Percentiles rank a stretch among this genome's conserved stretches.
These are phyloP conservation scores for Phytomonas serpens DNA, from an alignment of 208 protist genomes.

Conservation along the genomic window DNA sequence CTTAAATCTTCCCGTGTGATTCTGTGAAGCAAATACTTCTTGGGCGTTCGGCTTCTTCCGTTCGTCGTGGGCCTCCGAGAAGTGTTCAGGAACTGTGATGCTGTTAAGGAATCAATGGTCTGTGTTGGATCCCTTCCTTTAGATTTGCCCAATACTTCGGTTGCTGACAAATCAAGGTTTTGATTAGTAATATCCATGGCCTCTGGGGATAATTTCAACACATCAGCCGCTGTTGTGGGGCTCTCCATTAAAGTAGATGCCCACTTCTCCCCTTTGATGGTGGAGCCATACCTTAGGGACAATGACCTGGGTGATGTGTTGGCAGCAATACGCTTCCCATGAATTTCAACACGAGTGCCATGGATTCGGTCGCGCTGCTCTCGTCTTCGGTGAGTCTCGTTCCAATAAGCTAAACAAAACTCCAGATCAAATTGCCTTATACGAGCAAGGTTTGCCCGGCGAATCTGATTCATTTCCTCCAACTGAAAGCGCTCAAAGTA, in stretches of 20 bases:
- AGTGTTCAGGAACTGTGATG: neutral
- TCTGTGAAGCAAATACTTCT: neutral
- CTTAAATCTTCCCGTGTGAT: neutral
- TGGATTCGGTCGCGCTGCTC: neutral
- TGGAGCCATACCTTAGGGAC: neutral
- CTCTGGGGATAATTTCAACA: neutral
- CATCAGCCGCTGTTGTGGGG: neutral
- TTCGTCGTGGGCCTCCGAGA: neutral
- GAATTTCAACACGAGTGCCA: neutral
- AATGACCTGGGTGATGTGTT: neutral
- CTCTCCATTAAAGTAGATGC: neutral
- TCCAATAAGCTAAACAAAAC: neutral
- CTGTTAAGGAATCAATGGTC: neutral
- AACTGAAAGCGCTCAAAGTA: conserved; percentile 44
- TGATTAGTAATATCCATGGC: neutral
- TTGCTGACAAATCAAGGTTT: neutral
- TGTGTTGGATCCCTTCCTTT: neutral
- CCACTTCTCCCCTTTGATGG: neutral
- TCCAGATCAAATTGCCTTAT: neutral
- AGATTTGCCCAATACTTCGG: neutral
- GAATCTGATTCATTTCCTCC: neutral
- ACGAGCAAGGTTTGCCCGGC: neutral
- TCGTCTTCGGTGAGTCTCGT: conserved; percentile 1
- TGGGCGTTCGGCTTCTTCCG: neutral
- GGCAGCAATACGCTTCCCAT: neutral